A percentile compares a stretch with the other conserved stretches of the same genome.
These are phyloP conservation scores for Talaromyces sp. DNA, from an alignment of 2,329 filamentous ascomycete species.

Conservation along the genomic window DNA sequence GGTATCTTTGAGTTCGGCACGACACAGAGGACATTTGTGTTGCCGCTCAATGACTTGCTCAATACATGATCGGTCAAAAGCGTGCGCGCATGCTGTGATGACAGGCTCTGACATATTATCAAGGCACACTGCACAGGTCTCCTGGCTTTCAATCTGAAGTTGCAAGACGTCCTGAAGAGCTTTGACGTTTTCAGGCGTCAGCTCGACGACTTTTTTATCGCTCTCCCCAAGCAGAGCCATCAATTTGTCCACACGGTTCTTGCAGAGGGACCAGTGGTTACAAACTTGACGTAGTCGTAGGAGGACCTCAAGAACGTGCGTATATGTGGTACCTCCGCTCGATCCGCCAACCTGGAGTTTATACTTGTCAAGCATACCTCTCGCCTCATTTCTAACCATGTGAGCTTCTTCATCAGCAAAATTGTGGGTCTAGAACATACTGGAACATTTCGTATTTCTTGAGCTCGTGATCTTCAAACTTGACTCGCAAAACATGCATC, in stretches of 20 bases:
- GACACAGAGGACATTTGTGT: conserved; percentile 81
- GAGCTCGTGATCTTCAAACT: conserved; percentile 69
- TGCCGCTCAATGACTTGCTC: conserved; percentile 69
- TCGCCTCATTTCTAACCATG: conserved; percentile 61
- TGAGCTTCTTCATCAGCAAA: conserved; percentile 28
- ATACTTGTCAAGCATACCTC: conserved; percentile 64
- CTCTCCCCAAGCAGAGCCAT: conserved; percentile 60
- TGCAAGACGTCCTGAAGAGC: conserved; percentile 73
- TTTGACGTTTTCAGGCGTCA: conserved; percentile 68
- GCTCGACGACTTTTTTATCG: conserved; percentile 61
- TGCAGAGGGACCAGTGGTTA: conserved; percentile 83
- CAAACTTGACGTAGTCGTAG: conserved; percentile 81
- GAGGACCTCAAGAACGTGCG: conserved; percentile 74
- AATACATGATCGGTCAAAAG: conserved; percentile 74
- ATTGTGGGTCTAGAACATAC: conserved; percentile 41
- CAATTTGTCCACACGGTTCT: conserved; percentile 69
- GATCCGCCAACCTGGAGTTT: conserved; percentile 29
- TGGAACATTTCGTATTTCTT: conserved; percentile 73
- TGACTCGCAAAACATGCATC: conserved; percentile 72
- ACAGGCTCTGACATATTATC: conserved; percentile 69
- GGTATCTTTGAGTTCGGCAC: conserved; percentile 61
- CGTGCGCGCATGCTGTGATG: conserved; percentile 81
- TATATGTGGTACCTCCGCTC: conserved; percentile 58
- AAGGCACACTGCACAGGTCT: conserved; percentile 79
- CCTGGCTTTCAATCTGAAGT: conserved; percentile 73